phyloP scores from a whole-genome alignment of 371 early-diverging fungal genomes.

The Apophysomyces variabilis region DNA sequence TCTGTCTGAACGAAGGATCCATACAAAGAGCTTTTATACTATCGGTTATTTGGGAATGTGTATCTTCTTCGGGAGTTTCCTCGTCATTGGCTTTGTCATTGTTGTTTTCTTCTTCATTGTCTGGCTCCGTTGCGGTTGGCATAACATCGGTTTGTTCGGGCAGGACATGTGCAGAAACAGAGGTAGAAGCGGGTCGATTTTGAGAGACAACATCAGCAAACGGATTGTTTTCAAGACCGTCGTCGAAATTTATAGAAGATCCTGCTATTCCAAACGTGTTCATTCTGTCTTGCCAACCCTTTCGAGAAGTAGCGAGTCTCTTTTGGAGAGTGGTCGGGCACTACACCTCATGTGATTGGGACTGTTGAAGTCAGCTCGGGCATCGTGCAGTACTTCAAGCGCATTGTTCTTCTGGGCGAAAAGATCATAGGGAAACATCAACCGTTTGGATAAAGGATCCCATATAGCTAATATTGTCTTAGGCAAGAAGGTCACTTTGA shows the following conservation, averaged over 20 bases:
- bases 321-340: neutral
- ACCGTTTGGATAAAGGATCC: too few relatives aligned
- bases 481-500: too few relatives aligned
- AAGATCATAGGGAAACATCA: too few relatives aligned
- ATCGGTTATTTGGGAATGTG: neutral
- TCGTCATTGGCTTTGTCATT: neutral
- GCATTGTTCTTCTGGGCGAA: too few relatives aligned
- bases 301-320: neutral
- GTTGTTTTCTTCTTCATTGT: constrained; percentile 6
- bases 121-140: neutral
- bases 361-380: too few relatives aligned
- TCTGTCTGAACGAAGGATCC: neutral
- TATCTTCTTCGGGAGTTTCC: too few relatives aligned
- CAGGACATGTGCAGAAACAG: neutral
- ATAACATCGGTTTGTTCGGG: neutral
- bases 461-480: too few relatives aligned
- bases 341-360: too few relatives aligned
- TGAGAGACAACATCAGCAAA: constrained; percentile 40
- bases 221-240: constrained; percentile 42
- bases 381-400: too few relatives aligned
- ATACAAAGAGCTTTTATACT: neutral
- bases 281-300: constrained; percentile 2
- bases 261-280: constrained; percentile 10
- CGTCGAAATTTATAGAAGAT: constrained; percentile 14
- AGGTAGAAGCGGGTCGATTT: constrained; percentile 7